These are phyloP conservation scores for Trypanosoma boissoni DNA, from an alignment of 208 protist species.

Conservation along the genomic window DNA sequence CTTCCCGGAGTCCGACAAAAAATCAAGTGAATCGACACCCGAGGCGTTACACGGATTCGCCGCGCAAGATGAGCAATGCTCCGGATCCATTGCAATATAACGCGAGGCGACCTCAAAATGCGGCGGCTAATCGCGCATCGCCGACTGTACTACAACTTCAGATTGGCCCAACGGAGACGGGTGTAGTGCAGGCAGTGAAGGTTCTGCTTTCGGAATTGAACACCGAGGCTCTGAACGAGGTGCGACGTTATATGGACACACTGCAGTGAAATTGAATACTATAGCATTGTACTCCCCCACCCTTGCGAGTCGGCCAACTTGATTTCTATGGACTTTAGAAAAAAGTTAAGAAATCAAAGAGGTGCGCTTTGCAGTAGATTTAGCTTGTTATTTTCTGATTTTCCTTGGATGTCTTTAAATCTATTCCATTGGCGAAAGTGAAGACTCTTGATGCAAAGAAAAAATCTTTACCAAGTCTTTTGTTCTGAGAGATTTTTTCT, in stretches of 20 bases:
- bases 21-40: background rate
- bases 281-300: background rate
- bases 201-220: slow-evolving; percentile 74
- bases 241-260: slow-evolving; percentile 76
- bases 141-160: slow-evolving; percentile 16
- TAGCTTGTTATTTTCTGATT: no score
- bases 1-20: slow-evolving; percentile 2
- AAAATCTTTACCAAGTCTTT: no score
- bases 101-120: slow-evolving; percentile 14
- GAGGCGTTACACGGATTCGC: background rate
- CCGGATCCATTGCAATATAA: slow-evolving; percentile 4
- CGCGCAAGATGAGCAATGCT: background rate
- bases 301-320: background rate
- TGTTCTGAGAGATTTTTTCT: no score
- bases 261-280: slow-evolving; percentile 33
- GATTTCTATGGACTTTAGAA: slow-evolving; percentile 15
- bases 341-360: slow-evolving; percentile 5
- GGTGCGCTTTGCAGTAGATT: no score
- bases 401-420: no score
- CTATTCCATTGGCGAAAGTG: no score
- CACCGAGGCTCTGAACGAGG: slow-evolving; percentile 44
- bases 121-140: background rate
- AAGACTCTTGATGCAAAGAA: no score
- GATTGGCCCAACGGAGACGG: slow-evolving; percentile 63
- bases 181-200: slow-evolving; percentile 81